These are phyloP conservation scores for Kwoniella europaea DNA, from an alignment of 768 basidiomycete species.

Conservation along the genomic window DNA sequence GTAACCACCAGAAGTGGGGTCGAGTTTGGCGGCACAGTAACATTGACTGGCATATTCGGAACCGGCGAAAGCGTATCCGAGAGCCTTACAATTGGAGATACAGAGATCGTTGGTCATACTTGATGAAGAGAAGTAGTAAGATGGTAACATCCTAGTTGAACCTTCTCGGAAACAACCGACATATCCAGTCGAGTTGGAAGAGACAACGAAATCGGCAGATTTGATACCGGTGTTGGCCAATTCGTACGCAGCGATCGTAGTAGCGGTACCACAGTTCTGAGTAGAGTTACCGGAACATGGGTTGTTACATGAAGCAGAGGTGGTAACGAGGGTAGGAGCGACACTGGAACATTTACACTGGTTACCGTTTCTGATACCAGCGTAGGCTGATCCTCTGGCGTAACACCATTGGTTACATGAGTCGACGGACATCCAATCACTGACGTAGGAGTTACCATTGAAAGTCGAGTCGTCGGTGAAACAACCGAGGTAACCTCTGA, in stretches of 20 bases:
- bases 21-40: conserved; percentile 29
- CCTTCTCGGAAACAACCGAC: conserved; percentile 33
- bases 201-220: conserved; percentile 12
- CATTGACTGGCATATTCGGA: conserved; percentile 32
- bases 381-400: conserved; percentile 21
- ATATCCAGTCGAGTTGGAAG: conserved; percentile 27
- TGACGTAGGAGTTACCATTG: conserved; percentile 19
- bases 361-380: conserved; percentile 33
- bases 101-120: conserved; percentile 37
- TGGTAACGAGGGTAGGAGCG: conserved; percentile 26
- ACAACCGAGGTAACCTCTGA: conserved; percentile 38
- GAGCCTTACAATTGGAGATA: conserved; percentile 26
- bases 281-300: conserved; percentile 27
- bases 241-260: conserved; percentile 28
- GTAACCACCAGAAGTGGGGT: conserved; percentile 29
- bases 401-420: conserved; percentile 30
- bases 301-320: conserved; percentile 27
- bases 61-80: conserved; percentile 32
- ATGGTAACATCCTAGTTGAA: conserved; percentile 17
- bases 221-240: conserved; percentile 24
- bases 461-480: conserved; percentile 33
- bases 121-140: conserved; percentile 24
- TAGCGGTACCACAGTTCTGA: conserved; percentile 35
- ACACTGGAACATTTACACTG: conserved; percentile 32
- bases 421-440: conserved; percentile 31